Percentiles rank a stretch among this genome's conserved stretches.
Conservation (phyloP, 441 rosid species). For the Erysimum pusillum region DNA sequence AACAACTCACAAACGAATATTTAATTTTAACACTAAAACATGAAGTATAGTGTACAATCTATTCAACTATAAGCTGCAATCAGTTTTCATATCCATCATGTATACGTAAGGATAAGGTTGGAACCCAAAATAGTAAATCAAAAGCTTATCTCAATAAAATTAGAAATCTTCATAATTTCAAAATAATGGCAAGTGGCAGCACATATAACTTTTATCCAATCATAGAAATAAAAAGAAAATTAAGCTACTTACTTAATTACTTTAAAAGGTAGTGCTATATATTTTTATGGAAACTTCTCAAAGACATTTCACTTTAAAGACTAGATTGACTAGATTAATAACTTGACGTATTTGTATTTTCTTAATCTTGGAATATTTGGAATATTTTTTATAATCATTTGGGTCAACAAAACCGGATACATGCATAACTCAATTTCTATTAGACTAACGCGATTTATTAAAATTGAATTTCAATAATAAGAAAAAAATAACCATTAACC, state of each 20-base stretch:
- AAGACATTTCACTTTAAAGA: conserved; percentile 8
- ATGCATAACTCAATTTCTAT: too few species aligned
- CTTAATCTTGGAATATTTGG: background rate
- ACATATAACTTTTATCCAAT: background rate
- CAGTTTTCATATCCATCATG: background rate
- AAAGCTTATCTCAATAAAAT: background rate
- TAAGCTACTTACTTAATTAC: background rate
- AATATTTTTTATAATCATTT: background rate
- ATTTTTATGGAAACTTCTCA: background rate
- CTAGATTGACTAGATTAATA: background rate
- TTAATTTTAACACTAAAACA: too few species aligned
- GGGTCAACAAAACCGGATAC: too few species aligned
- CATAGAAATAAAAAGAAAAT: background rate
- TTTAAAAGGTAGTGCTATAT: background rate
- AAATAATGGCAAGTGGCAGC: conserved; percentile 15
- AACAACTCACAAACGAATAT: background rate
- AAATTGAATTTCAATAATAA: too few species aligned
- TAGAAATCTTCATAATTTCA: background rate
- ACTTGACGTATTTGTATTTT: conserved; percentile 27
- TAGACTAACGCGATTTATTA: too few species aligned
- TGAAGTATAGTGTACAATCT: background rate
- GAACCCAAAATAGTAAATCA: background rate
- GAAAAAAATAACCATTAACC: too few species aligned
- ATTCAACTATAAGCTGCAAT: background rate
- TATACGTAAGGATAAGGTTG: background rate